Percentiles rank a stretch among this genome's conserved stretches.
phyloP scores from a whole-genome alignment of 2,329 filamentous ascomycete species.

The Nakataea oryzae region DNA sequence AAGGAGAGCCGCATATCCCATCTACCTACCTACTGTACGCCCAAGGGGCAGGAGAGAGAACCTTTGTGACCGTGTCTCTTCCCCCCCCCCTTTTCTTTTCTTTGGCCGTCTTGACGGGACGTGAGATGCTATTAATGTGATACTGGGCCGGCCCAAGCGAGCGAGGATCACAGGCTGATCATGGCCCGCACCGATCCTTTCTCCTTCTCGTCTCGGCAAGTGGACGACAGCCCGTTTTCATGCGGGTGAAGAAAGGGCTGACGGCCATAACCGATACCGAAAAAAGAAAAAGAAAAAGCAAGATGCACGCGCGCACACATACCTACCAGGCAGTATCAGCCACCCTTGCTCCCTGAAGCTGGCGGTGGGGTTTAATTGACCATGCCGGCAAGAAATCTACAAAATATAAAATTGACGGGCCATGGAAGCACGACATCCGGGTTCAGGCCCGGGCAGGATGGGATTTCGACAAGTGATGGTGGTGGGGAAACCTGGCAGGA shows the following conservation, averaged over 20 bases:
- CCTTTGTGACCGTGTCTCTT: neutral
- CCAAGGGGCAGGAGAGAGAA: neutral
- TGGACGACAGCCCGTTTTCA: neutral
- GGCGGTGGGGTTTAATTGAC: neutral
- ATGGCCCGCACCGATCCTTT: neutral
- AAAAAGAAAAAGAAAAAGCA: neutral
- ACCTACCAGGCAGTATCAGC: neutral
- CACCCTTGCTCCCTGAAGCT: neutral
- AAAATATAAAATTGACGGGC: neutral
- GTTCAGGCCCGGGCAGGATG: neutral
- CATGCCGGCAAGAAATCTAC: neutral
- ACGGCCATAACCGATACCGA: no score
- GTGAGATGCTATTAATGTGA: neutral
- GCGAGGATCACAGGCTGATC: neutral
- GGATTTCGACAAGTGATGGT: neutral
- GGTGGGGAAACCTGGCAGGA: neutral
- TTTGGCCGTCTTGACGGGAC: neutral
- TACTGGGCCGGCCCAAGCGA: neutral
- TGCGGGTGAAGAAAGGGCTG: neutral
- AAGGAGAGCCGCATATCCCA: neutral
- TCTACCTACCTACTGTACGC: neutral
- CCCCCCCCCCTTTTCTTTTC: neutral
- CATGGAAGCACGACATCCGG: neutral
- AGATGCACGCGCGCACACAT: no score
- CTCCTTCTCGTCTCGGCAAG: neutral